phyloP scores from a whole-genome alignment of 805 yeast species.

The Metschnikowia koreensis region DNA sequence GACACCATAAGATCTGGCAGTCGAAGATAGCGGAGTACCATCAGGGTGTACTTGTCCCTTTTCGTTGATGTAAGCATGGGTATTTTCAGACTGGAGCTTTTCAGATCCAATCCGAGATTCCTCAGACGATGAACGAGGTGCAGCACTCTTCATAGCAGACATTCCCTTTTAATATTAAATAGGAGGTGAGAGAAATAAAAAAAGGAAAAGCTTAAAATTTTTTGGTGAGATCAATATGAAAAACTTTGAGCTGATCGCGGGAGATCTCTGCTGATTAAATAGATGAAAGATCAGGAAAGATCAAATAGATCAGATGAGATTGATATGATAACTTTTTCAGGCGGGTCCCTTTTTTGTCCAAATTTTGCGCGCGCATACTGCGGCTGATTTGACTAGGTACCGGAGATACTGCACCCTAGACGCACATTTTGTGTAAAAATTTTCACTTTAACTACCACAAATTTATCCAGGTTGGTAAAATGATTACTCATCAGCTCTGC shows the following conservation, averaged over 20 bases:
- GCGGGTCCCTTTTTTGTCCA: neutral
- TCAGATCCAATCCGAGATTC: neutral
- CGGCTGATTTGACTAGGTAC: neutral
- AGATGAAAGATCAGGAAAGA: slow-evolving; percentile 6
- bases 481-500: neutral
- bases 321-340: slow-evolving; percentile 8
- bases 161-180: no score
- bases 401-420: neutral
- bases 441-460: neutral
- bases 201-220: no score
- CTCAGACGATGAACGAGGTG: slow-evolving; percentile 3
- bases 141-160: neutral
- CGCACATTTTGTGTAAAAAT: neutral
- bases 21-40: slow-evolving; percentile 7
- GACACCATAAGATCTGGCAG: slow-evolving; percentile 48
- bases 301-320: slow-evolving; percentile 16
- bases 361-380: neutral
- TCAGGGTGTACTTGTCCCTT: neutral
- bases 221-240: no score
- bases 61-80: neutral
- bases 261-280: slow-evolving; percentile 2
- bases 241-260: no score
- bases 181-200: no score
- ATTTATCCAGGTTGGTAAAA: neutral
- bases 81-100: neutral